These are phyloP conservation scores for Cichorium intybus DNA, from an alignment of 140 eudicot species.

Conservation along the genomic window DNA sequence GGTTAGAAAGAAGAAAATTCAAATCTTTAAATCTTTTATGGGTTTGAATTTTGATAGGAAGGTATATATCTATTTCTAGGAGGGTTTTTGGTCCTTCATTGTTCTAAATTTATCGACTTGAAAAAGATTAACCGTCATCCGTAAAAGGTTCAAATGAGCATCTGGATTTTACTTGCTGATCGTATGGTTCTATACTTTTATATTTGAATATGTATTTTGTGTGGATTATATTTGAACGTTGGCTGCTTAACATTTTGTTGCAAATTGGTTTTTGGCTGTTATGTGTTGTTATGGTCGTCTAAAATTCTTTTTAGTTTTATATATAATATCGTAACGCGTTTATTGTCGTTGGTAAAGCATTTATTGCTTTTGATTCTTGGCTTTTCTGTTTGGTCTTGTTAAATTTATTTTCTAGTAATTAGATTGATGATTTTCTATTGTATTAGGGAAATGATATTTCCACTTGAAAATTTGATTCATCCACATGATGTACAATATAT, in stretches of 20 bases:
- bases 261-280: neutral
- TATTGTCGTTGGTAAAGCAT: neutral
- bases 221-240: constrained; percentile 13
- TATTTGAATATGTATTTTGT: constrained; percentile 19
- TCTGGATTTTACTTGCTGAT: constrained; percentile 32
- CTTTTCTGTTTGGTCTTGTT: neutral
- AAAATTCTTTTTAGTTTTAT: too few relatives aligned
- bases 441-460: too few relatives aligned
- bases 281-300: neutral
- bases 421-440: neutral
- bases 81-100: constrained; percentile 29
- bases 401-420: neutral
- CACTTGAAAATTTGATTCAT: too few relatives aligned
- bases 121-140: constrained; percentile 30
- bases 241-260: too few relatives aligned
- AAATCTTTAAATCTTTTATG: constrained; percentile 18
- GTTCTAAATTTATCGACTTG: constrained; percentile 26
- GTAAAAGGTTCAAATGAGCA: constrained; percentile 35
- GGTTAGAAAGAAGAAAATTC: constrained; percentile 12
- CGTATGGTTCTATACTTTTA: constrained; percentile 1
- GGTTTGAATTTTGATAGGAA: constrained; percentile 22
- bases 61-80: constrained; percentile 20
- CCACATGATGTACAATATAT: too few relatives aligned
- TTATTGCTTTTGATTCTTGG: neutral
- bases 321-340: neutral